Evolutionary conservation across 345 rosid species (phyloP), one percentile per base, ranked within the genome.

Genomic region (Arabidopsis arenosa): DNA sequence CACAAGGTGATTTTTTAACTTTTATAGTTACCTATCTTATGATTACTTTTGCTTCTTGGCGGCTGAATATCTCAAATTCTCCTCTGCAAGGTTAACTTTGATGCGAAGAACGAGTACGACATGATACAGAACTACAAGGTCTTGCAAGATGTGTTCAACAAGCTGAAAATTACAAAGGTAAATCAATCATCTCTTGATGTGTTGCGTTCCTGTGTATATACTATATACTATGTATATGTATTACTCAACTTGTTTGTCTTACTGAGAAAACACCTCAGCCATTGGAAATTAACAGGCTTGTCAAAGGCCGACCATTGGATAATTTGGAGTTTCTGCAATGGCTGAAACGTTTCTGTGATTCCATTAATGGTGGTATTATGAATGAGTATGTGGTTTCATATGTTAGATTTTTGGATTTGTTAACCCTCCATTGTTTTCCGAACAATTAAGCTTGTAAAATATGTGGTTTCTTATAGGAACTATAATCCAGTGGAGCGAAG

Each of bases 251-350:
- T 65, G 41, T 45, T 21, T 66, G 15, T 57, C 66, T 47, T 12
- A 0, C 52, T 66, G 78, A 5, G 41, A 23, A 47, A 23, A 26
- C 1, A 40, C 41, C 76, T 76, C 88, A 93, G 98, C 94, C 91
- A 66, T 70, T 95, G 78, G 99, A 95, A 85, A 94, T 95, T 72
- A 90, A 86, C 79, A 88, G 84, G 83, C 96, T 95, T 63, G 87
- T 95, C 51, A 95, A 95, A 83, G 96, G 93, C 43, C 84, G 97
- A 28, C 93, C 97, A 40, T 75, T 95, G 86, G 99, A 95, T 87
- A 95, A 95, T 80, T 86, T 95, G 92, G 99, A 95, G 88, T 92
- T 92, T 82, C 79, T 95, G 51, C 99, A 95, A 63, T 95, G 99
- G 99, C 83, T 95, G 79, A 95, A 90, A 80, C 89, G 93, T 54